phyloP scores from a whole-genome alignment of 2,329 filamentous ascomycete genomes.

The Bimuria novae-zelandiae region DNA sequence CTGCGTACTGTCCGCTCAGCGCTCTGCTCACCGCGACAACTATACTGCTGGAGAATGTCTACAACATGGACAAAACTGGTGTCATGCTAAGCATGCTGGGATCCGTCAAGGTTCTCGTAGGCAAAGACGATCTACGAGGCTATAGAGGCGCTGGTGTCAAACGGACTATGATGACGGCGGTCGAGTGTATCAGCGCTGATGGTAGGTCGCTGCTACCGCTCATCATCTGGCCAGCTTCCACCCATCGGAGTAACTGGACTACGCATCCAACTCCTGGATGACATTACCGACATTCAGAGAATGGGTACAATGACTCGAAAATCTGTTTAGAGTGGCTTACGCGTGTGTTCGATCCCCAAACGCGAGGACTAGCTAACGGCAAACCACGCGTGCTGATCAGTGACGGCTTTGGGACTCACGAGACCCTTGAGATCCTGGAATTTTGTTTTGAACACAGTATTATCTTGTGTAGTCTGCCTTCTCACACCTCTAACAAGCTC shows the following conservation, averaged over 20 bases:
- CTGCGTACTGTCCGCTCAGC: no score
- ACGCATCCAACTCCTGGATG: constrained; percentile 20
- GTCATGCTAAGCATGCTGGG: constrained; percentile 1
- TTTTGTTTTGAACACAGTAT: constrained; percentile 42
- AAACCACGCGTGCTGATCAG: background rate
- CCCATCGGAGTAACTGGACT: no score
- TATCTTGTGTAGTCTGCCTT: constrained; percentile 28
- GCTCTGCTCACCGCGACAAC: no score
- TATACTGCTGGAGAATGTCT: no score
- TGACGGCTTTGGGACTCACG: constrained; percentile 25
- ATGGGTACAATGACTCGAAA: constrained; percentile 30
- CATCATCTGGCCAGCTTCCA: no score
- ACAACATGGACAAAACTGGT: no score
- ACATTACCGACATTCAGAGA: constrained; percentile 14
- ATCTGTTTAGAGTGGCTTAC: constrained; percentile 42
- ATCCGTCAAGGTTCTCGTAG: background rate
- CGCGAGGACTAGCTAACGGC: background rate
- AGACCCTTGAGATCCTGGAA: constrained; percentile 40
- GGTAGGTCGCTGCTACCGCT: no score
- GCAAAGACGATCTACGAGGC: background rate
- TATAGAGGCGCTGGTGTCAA: background rate
- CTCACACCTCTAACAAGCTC: no score
- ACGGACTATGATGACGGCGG: no score
- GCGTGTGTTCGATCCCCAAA: constrained; percentile 1
- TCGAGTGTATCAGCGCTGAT: no score